Evolutionary conservation across 2,329 filamentous ascomycete genomes (phyloP).

Genomic region (Cercospora sp.): DNA sequence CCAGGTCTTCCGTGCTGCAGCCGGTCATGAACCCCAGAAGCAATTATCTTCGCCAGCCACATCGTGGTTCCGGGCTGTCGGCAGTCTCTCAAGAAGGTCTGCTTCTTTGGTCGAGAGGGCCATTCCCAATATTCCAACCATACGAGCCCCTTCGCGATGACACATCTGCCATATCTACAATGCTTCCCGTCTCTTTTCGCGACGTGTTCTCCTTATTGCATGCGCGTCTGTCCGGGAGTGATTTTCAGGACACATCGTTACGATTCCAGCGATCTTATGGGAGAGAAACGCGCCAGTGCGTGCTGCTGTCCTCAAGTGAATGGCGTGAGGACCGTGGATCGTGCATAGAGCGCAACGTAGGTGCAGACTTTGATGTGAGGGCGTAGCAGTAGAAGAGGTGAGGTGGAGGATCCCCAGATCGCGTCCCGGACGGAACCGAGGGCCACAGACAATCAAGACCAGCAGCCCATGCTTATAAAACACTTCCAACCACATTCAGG

Average conservation of each 20-base stretch:
- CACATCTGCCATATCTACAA: not conserved
- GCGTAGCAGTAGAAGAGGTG: not conserved
- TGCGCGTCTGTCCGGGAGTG: not conserved
- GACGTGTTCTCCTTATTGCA: not conserved
- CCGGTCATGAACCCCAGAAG: not conserved
- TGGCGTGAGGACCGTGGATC: not conserved
- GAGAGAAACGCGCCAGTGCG: not conserved
- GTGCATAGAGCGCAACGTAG: not conserved
- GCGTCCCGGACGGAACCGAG: not conserved
- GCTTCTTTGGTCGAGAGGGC: not conserved
- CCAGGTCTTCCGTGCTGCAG: not conserved
- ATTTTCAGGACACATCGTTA: not conserved
- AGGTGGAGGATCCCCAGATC: not conserved
- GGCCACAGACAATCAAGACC: not conserved
- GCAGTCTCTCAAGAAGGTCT: not conserved
- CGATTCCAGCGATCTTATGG: not conserved
- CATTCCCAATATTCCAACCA: not conserved
- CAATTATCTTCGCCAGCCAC: not conserved
- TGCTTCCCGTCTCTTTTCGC: not conserved
- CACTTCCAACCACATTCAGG: constrained; percentile 4
- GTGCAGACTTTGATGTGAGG: not conserved
- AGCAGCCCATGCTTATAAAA: not conserved
- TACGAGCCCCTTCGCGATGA: not conserved
- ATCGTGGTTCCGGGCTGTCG: not conserved
- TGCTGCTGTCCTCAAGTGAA: not conserved